Conservation (phyloP, 768 basidiomycete genomes). For the Boletus huronensis region DNA sequence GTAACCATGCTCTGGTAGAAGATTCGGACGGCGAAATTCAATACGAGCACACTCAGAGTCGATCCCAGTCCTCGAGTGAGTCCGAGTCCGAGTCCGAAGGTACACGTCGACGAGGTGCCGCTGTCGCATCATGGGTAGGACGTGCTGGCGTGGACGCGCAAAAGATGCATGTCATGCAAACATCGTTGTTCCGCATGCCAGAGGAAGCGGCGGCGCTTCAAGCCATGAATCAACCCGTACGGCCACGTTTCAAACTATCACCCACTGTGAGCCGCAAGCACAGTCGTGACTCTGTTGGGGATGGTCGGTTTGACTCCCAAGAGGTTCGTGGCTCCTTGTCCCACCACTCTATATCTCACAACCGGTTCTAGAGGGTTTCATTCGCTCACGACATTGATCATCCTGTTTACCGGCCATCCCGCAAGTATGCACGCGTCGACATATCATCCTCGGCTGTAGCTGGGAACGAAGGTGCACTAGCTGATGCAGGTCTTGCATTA, state of each 20-base stretch:
- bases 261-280: constrained; percentile 59
- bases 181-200: constrained; percentile 75
- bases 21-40: constrained; percentile 54
- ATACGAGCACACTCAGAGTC: constrained; percentile 39
- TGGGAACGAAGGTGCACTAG: constrained; percentile 59
- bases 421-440: constrained; percentile 77
- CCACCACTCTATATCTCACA: background rate
- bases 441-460: constrained; percentile 60
- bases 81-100: constrained; percentile 21
- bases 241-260: constrained; percentile 34
- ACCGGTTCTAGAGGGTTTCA: constrained; percentile 57
- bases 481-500: constrained; percentile 82
- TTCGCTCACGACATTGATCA: constrained; percentile 74
- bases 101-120: constrained; percentile 35
- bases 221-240: constrained; percentile 44
- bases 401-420: constrained; percentile 64
- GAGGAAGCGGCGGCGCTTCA: constrained; percentile 68
- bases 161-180: constrained; percentile 92
- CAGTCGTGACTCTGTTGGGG: constrained; percentile 75
- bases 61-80: constrained; percentile 31
- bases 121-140: constrained; percentile 67
- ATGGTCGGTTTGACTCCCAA: constrained; percentile 58
- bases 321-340: constrained; percentile 44
- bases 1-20: constrained; percentile 48
- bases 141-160: constrained; percentile 78